Base-by-base conservation (phyloP, 805 yeast species). In the Spathaspora girioi region DNA sequence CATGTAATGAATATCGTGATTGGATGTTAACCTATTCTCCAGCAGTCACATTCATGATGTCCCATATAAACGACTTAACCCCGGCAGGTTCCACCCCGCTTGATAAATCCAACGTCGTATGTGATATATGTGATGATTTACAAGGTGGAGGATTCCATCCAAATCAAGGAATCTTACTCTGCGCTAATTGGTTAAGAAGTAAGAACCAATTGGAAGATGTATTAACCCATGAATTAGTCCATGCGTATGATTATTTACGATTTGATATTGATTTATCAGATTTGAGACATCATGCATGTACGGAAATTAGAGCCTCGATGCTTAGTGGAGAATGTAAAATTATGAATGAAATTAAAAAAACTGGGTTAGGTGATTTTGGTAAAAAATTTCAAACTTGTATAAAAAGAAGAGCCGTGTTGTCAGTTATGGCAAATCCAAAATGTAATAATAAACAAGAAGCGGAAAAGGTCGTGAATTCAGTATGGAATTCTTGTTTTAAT, bases 261-360 rank as follows among this genome's bases (percentile, higher is more conserved):
- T 94, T 94, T 75, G 75, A 89, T 50, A 91, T 94, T 2, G 89
- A 94, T 67, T 87, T 97, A 87, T 62, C 78, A 50, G 82, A 93
- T 67, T 72, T 94, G 63, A 81, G 83, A 61, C 99, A 94, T 64
- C 98, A 93, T 65, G 99, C 99, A 0, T 94, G 99, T 67, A 86
- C 97, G 0, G 99, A 94, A 67, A 89, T 94, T 48, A 77, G 99
- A 53, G 99, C 99, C 0, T 86, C 96, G 10, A 85, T 90, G 58
- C 75, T 94, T 19, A 87, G 96, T 63, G 99, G 99, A 6, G 99
- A 94, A 64, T 94, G 99, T 69, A 80, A 98, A 27, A 83, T 93
- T 59, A 80, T 86, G 82, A 88, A 87, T 59, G 97, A 94, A 67
- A 84, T 91, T 60, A 74, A 80, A 51, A 74, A 82, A 66, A 69